Conservation (phyloP, 805 yeast species). For the Candida argentea region DNA sequence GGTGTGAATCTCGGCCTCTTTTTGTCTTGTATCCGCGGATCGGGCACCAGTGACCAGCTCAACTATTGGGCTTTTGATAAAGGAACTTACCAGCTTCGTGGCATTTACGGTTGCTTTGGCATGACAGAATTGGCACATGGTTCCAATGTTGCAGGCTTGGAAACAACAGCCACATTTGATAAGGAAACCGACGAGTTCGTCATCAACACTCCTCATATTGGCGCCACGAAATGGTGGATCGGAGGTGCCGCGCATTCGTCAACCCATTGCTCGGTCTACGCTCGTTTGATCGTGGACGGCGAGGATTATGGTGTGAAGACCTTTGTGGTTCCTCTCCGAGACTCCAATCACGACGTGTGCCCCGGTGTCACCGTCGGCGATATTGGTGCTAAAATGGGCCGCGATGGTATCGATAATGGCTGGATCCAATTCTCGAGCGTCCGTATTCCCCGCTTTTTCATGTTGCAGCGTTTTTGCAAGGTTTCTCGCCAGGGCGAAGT, state of each 20-base stretch:
- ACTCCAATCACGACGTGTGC: constrained; percentile 54
- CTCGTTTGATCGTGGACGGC: constrained; percentile 70
- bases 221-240: constrained; percentile 98
- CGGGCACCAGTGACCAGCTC: constrained; percentile 79
- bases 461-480: constrained; percentile 72
- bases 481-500: constrained; percentile 64
- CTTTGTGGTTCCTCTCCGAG: constrained; percentile 85
- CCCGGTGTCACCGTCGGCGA: constrained; percentile 86
- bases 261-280: constrained; percentile 78
- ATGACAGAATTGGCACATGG: constrained; percentile 68
- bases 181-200: constrained; percentile 52
- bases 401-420: constrained; percentile 93
- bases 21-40: constrained; percentile 70
- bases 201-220: constrained; percentile 79
- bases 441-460: constrained; percentile 69
- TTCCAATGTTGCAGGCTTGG: constrained; percentile 49
- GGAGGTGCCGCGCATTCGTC: constrained; percentile 97
- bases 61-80: constrained; percentile 71
- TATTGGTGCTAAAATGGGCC: constrained; percentile 91
- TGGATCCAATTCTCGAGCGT: constrained; percentile 90
- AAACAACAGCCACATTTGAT: constrained; percentile 65
- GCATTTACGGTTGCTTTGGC: constrained; percentile 54
- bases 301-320: constrained; percentile 89
- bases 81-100: constrained; percentile 50
- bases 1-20: constrained; percentile 88